Base-by-base conservation (phyloP, 805 yeast genomes). In the Zygosaccharomyces siamensis region DNA sequence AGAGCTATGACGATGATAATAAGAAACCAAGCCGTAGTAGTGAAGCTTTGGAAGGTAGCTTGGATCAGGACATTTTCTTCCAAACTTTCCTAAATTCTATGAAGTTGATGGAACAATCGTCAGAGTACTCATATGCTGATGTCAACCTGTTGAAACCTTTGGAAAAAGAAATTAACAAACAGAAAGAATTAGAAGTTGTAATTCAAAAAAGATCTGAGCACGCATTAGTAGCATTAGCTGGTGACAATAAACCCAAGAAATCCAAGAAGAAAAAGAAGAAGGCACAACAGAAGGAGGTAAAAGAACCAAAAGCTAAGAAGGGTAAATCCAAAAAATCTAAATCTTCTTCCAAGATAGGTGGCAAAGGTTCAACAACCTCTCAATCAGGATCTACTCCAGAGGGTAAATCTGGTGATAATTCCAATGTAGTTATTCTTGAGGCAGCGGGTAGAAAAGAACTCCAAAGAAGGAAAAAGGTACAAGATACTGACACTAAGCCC, bases 391-490 rank as follows among this genome's bases (percentile, higher is more conserved):
- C n/a, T 14, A 16, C 31, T 11, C n/a, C 8, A 12, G 23, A 43
- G 10, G 37, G 20, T 14, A 14, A 33, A 33, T 8, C 37, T 14
- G 37, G 14, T 10, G 32, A 31, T 18, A 61, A 60, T 41, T 57
- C 61, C 14, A 63, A 63, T 39, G 52, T 60, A 7, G 67, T 63
- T 2, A 62, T 64, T 2, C 47, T 64, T 16, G 69, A 63, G 36
- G 67, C 62, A 11, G 68, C 67, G 14, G 67, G 67, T 10, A 60
- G 57, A 42, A 63, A 54, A 49, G 66, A 62, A 35, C 38, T 64
- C 33, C 61, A 57, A 43, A 59, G 61, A 47, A 52, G 65, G 39
- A 60, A 56, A 37, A 59, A 56, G 36, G 35, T 57, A 26, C 51
- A 55, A 30, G 47, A 52, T 21, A 16, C 10, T 33, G 28, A 26